Base-by-base conservation (phyloP, 371 early-diverging fungal genomes). In the Encephalitozoon intestinalis region DNA sequence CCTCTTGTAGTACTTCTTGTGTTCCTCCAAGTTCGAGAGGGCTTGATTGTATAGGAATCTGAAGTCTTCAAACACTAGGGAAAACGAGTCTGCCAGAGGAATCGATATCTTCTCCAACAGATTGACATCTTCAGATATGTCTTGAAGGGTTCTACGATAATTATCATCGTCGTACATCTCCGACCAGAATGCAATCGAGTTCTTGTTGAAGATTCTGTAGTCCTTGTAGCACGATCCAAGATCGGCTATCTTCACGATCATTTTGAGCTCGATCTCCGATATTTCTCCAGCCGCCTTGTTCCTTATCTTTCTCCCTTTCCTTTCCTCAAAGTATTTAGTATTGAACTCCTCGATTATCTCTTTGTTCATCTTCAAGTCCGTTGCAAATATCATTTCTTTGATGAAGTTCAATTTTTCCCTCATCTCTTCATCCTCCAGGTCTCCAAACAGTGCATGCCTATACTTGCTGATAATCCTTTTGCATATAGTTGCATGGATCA, bases 231-330 rank as follows among this genome's bases (percentile, higher is more conserved):
- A 39, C 28, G 71, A 39, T 8, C 44, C n/a, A 28, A 70, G 18
- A n/a, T 70, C 71, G 18, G 71, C 54, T 11, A 70, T 18, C 44
- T 70, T 70, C n/a, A 70, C 46, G 3, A 70, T 37, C 34, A 63
- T 58, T 31, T 58, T 70, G 15, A 70, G 63, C 63, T 70, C 71
- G 2, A 69, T 69, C 31, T 70, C 71, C 39, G 44, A 44, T 8
- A 69, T 37, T 21, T 69, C 44, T 21, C 43, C 26, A 2, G 8
- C 21, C 2, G 6, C 23, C 0, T 4, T 23, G 28, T 43, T 49
- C 44, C 31, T 66, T 12, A 21, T 11, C 43, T 5, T 43, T 30
- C 66, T 40, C 49, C 11, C 21, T 34, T 15, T 37, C n/a, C 21
- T 39, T 8, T 58, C 9, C 18, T 25, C 46, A 58, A 41, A 40